Conservation (phyloP, 2,329 filamentous ascomycete genomes). For the Orbilia javanica region DNA sequence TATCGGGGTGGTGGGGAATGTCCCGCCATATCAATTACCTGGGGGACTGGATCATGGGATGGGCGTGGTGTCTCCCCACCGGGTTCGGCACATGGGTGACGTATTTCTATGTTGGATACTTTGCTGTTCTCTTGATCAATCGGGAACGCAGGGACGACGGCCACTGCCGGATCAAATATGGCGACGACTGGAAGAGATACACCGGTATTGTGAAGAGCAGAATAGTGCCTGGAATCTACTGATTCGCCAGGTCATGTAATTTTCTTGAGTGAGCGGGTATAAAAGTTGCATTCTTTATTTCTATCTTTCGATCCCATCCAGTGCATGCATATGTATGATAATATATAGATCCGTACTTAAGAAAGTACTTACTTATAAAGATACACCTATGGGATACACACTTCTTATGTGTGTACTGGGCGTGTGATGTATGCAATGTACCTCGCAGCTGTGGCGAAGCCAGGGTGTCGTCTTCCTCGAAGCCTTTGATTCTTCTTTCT, state of each 20-base stretch:
- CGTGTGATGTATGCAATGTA: no score
- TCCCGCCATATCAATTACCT: slow-evolving; percentile 96
- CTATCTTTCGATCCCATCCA: no score
- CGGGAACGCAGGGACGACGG: slow-evolving; percentile 88
- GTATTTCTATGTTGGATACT: slow-evolving; percentile 95
- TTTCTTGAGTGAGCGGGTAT: no score
- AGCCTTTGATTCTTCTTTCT: no score
- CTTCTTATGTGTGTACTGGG: no score
- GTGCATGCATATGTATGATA: no score
- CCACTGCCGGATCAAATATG: slow-evolving; percentile 92
- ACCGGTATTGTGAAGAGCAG: slow-evolving; percentile 82
- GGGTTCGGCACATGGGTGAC: slow-evolving; percentile 90
- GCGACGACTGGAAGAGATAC: slow-evolving; percentile 90
- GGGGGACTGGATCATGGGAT: slow-evolving; percentile 93
- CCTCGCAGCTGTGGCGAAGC: no score
- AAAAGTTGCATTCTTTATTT: no score
- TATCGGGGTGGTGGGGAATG: slow-evolving; percentile 91
- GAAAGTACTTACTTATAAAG: no score
- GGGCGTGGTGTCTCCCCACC: slow-evolving; percentile 89
- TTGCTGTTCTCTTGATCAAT: slow-evolving; percentile 86
- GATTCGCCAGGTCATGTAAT: neutral
- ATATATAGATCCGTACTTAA: no score
- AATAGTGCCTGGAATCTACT: slow-evolving; percentile 90
- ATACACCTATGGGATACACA: no score
- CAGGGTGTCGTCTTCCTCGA: no score